phyloP scores from a whole-genome alignment of 306 rosid species.

The Urtica urens region DNA sequence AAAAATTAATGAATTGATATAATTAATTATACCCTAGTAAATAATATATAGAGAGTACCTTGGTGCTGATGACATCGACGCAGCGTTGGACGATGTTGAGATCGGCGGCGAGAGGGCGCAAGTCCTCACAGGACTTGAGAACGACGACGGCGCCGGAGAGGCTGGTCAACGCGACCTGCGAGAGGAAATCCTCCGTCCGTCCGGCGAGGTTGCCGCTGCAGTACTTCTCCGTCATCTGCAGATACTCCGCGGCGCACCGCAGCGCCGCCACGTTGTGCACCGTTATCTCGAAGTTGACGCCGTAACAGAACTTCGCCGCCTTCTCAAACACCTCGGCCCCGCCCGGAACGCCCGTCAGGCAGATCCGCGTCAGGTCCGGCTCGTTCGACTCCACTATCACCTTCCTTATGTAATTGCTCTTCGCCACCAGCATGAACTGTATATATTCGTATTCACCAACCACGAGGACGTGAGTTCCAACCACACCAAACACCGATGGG shows the following conservation, averaged over 20 bases:
- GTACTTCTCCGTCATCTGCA: too few relatives aligned
- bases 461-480: too few relatives aligned
- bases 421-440: conserved; percentile 83
- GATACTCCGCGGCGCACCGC: conserved; percentile 74
- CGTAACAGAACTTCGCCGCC: conserved; percentile 86
- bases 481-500: too few relatives aligned
- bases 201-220: conserved; percentile 53
- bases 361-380: conserved; percentile 46
- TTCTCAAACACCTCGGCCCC: conserved; percentile 78
- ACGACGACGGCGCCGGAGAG: conserved; percentile 50
- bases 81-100: conserved; percentile 47
- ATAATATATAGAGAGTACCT: too few relatives aligned
- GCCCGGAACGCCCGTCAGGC: conserved; percentile 69
- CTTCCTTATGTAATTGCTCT: conserved; percentile 73
- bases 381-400: conserved; percentile 50
- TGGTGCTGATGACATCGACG: conserved; percentile 35
- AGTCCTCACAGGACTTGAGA: conserved; percentile 47
- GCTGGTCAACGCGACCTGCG: conserved; percentile 53
- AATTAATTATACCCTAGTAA: too few relatives aligned
- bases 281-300: conserved; percentile 82
- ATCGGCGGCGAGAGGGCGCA: conserved; percentile 44
- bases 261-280: conserved; percentile 52
- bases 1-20: too few relatives aligned
- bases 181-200: conserved; percentile 62
- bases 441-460: background rate